Base-by-base conservation (phyloP, 495 filamentous ascomycete species). In the Penicillium roqueforti region DNA sequence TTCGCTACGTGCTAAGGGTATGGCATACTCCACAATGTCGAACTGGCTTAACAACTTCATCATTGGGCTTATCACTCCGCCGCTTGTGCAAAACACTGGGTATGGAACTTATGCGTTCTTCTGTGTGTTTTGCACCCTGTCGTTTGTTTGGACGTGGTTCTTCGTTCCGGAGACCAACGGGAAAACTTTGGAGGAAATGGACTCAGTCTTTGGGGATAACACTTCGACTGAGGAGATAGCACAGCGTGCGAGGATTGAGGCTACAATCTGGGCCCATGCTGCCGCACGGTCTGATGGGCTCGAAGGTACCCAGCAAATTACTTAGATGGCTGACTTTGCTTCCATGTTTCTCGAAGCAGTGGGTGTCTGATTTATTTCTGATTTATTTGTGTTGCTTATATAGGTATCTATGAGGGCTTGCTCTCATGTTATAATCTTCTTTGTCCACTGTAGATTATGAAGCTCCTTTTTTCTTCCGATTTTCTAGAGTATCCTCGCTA, bases 111-210 rank as follows among this genome's bases (percentile, higher is more conserved):
- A 73, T 49, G 53, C 64, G 10, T 77, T 77, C 53, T 78, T 76
- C 58, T 74, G 70, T n/a, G 64, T 69, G 8, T 79, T 77, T 59
- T 79, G 76, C 56, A 34, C 74, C 36, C 56, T 78, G 6, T 68
- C 69, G 6, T 57, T 71, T 16, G 56, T 73, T 18, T 79, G 72
- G 70, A 68, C 68, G 0, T 72, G 43, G 19, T 69, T 68, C 16
- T 70, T 76, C 29, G 68, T 78, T 0, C 75, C 73, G 10, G 75
- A 78, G 52, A 75, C 78, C 0, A 77, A 74, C 26, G 79, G 76
- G 1, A 64, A 74, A 31, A 79, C 74, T 1, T 62, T 80, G 44
- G 72, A 75, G 52, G 75, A 80, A 48, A 70, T 80, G 47, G 77
- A 80, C 14, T 55, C 57, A 42, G 58, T 68, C 16, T 68, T 68